These are phyloP conservation scores for Beauveria caledonica DNA, from an alignment of 2,329 filamentous ascomycete genomes.

Conservation along the genomic window DNA sequence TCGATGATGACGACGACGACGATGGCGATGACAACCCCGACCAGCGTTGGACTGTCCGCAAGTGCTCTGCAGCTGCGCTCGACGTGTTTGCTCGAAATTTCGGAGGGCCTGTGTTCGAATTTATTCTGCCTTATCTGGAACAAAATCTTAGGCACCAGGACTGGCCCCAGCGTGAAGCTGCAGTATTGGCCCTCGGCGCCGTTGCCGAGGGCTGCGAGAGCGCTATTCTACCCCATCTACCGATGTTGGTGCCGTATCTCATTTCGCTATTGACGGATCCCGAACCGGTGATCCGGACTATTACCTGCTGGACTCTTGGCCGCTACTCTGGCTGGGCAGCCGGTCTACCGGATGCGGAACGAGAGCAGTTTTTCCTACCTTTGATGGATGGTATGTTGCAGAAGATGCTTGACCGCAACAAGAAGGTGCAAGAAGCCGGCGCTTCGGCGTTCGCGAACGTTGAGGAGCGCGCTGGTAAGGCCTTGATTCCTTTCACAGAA, in stretches of 20 bases:
- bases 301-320: slow-evolving; percentile 95
- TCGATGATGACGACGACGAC: slow-evolving; percentile 67
- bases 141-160: slow-evolving; percentile 80
- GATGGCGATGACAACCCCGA: slow-evolving; percentile 76
- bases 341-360: slow-evolving; percentile 59
- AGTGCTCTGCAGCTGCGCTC: slow-evolving; percentile 91
- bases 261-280: slow-evolving; percentile 75
- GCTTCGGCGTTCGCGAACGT: slow-evolving; percentile 94
- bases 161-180: slow-evolving; percentile 89
- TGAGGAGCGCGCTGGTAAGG: slow-evolving; percentile 81
- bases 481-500: slow-evolving; percentile 75
- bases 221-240: slow-evolving; percentile 81
- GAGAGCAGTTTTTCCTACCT: slow-evolving; percentile 76
- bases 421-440: slow-evolving; percentile 93
- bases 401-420: slow-evolving; percentile 95
- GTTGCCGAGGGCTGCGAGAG: slow-evolving; percentile 92
- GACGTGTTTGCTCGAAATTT: slow-evolving; percentile 93
- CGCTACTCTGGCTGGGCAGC: slow-evolving; percentile 92
- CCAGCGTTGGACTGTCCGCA: slow-evolving; percentile 89
- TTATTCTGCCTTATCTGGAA: slow-evolving; percentile 86
- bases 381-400: slow-evolving; percentile 95
- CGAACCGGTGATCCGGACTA: slow-evolving; percentile 88
- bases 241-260: slow-evolving; percentile 82
- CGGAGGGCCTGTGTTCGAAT: slow-evolving; percentile 77
- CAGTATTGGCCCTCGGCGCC: slow-evolving; percentile 86